A percentile compares a stretch with the other conserved stretches of the same genome.
phyloP scores from a whole-genome alignment of 257 asterid species.

The Nyctanthes arbortristis region DNA sequence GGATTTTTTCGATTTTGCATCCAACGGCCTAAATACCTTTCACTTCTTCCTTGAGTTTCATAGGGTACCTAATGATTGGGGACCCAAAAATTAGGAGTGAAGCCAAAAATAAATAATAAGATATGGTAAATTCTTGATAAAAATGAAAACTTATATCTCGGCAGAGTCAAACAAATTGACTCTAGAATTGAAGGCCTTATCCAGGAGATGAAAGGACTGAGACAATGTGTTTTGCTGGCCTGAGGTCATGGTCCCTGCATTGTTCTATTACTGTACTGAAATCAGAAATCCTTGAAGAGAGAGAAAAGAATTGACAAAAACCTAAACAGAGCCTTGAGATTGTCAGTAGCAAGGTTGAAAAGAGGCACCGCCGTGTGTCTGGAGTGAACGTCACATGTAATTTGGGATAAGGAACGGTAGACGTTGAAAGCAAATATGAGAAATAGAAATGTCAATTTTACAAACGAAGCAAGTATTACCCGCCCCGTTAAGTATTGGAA shows the following conservation, averaged over 20 bases:
- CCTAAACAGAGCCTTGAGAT: slow-evolving; percentile 77
- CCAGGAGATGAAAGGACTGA: slow-evolving; percentile 67
- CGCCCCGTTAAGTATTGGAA: no score
- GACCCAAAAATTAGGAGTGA: no score
- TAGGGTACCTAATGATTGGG: slow-evolving; percentile 88
- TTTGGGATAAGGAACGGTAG: no score
- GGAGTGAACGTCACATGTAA: no score
- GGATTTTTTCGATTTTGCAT: slow-evolving; percentile 44
- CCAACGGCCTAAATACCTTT: slow-evolving; percentile 53
- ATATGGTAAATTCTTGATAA: no score
- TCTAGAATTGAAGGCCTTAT: slow-evolving; percentile 70
- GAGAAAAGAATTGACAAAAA: slow-evolving; percentile 12
- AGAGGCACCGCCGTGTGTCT: slow-evolving; percentile 70
- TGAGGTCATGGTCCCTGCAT: no score
- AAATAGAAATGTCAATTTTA: no score
- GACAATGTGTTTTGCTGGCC: slow-evolving; percentile 63
- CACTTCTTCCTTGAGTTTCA: slow-evolving; percentile 77
- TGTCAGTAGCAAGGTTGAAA: slow-evolving; percentile 55
- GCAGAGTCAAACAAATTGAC: slow-evolving; percentile 84
- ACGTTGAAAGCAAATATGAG: no score
- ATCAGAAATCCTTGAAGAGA: neutral
- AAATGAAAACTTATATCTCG: slow-evolving; percentile 57
- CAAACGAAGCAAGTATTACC: no score
- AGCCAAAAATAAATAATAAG: neutral
- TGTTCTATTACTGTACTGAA: neutral